These are phyloP conservation scores for Monocercomonoides exilis DNA, from an alignment of 78 protist genomes.

Conservation along the genomic window DNA sequence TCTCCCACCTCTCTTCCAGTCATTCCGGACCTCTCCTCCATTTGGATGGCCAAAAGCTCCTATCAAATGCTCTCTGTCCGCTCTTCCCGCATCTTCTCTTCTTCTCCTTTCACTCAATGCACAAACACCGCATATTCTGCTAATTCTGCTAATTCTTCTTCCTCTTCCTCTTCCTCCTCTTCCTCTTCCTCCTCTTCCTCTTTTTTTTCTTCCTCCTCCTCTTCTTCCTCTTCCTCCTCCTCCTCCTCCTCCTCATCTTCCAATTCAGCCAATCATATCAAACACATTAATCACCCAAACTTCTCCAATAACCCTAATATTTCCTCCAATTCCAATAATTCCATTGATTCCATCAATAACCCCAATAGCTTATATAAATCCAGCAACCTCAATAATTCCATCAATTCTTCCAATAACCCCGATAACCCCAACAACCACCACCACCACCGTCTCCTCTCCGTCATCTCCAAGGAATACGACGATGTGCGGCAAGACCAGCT, in stretches of 20 bases:
- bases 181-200: not conserved
- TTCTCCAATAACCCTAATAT: not conserved
- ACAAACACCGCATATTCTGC: too few relatives aligned
- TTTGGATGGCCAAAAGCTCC: too few relatives aligned
- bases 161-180: too few relatives aligned
- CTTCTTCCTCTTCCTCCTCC: not conserved
- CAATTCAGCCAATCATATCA: not conserved
- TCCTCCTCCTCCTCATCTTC: too few relatives aligned
- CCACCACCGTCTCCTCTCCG: not conserved
- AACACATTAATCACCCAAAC: not conserved
- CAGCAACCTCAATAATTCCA: not conserved
- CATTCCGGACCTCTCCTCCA: too few relatives aligned
- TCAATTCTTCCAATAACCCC: not conserved
- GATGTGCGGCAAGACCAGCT: not conserved
- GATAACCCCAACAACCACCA: not conserved
- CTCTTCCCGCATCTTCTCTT: too few relatives aligned
- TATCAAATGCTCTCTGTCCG: too few relatives aligned
- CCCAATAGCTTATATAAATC: not conserved
- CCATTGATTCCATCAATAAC: not conserved
- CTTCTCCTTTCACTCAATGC: too few relatives aligned
- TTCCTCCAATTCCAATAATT: not conserved
- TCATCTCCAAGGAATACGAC: not conserved
- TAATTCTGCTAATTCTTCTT: too few relatives aligned
- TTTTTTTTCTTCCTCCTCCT: not conserved
- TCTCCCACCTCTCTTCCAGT: too few relatives aligned